phyloP scores from a whole-genome alignment of 78 protist genomes.

The slime mould (Dictyostelium discoideum) region DNA sequence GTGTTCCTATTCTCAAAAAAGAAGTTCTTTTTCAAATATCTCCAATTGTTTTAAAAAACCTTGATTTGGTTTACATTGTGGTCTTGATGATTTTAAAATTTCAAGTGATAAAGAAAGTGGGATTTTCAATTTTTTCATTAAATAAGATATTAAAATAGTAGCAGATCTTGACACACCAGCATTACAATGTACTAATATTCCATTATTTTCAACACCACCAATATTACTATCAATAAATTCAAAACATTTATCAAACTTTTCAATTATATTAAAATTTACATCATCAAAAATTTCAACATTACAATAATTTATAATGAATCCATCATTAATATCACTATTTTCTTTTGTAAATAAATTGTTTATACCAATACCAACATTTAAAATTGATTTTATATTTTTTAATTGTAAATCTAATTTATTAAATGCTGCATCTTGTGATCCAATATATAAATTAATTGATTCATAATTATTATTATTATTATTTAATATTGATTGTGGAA shows the following conservation, averaged over 20 bases:
- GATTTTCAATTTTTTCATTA: conserved; percentile 11
- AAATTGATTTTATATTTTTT: conserved; percentile 13
- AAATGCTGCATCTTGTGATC: conserved; percentile 70
- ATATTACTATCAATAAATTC: background rate
- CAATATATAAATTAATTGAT: conserved; percentile 16
- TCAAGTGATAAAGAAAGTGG: background rate
- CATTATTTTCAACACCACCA: background rate
- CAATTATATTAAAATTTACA: conserved; percentile 6
- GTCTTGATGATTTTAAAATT: conserved; percentile 21
- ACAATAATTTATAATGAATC: conserved; percentile 12
- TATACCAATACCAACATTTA: conserved; percentile 71
- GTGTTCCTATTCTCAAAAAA: background rate
- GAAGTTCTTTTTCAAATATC: background rate
- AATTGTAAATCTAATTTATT: background rate
- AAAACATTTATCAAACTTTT: conserved; percentile 13
- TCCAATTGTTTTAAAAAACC: conserved; percentile 50
- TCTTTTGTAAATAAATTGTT: background rate
- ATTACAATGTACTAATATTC: conserved; percentile 38
- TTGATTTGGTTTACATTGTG: conserved; percentile 33
- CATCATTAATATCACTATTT: background rate
- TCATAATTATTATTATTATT: background rate
- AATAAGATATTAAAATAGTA: conserved; percentile 11
- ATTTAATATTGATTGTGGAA: background rate
- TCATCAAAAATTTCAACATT: conserved; percentile 48
- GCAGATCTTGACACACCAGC: conserved; percentile 58